These are phyloP conservation scores for Thozetella sp. DNA, from an alignment of 495 filamentous ascomycete species.

Conservation along the genomic window DNA sequence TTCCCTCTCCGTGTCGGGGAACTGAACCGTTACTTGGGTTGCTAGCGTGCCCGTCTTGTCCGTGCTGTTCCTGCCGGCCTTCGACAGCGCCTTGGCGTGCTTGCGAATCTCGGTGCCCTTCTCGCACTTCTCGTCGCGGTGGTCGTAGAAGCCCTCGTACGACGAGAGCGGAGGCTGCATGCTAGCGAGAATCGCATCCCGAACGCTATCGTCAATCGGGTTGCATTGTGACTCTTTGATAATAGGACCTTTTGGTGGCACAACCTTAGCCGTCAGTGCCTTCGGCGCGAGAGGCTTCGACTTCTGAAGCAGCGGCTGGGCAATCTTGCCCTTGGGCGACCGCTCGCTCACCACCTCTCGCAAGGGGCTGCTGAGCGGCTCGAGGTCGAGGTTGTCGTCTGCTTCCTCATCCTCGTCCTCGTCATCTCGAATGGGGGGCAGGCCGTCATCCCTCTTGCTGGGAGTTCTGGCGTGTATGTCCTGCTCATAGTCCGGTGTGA, in stretches of 20 bases:
- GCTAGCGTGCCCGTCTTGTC: slow-evolving; percentile 62
- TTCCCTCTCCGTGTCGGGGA: slow-evolving; percentile 58
- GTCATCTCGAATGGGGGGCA: slow-evolving; percentile 10
- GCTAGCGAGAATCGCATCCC: slow-evolving; percentile 71
- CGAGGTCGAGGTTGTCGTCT: slow-evolving; percentile 44
- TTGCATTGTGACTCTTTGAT: slow-evolving; percentile 86
- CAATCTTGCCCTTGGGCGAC: slow-evolving; percentile 34
- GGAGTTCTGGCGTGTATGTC: slow-evolving; percentile 73
- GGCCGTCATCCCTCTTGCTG: slow-evolving; percentile 45
- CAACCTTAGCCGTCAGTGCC: slow-evolving; percentile 15
- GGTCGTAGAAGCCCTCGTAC: slow-evolving; percentile 78
- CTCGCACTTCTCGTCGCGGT: slow-evolving; percentile 56
- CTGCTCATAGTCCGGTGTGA: slow-evolving; percentile 56
- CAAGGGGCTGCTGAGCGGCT: slow-evolving; percentile 71
- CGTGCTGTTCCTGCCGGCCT: slow-evolving; percentile 58
- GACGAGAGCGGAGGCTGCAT: slow-evolving; percentile 69
- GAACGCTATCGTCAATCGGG: slow-evolving; percentile 75
- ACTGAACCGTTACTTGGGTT: slow-evolving; percentile 65
- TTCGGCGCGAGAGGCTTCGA: slow-evolving; percentile 24
- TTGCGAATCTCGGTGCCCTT: slow-evolving; percentile 76
- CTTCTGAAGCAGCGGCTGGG: slow-evolving; percentile 48
- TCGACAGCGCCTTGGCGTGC: slow-evolving; percentile 68
- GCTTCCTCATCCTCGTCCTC: slow-evolving; percentile 35
- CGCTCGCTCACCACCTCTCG: slow-evolving; percentile 56
- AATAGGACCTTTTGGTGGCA: slow-evolving; percentile 56